These are phyloP conservation scores for Cercophora samala DNA, from an alignment of 495 filamentous ascomycete genomes.

Conservation along the genomic window DNA sequence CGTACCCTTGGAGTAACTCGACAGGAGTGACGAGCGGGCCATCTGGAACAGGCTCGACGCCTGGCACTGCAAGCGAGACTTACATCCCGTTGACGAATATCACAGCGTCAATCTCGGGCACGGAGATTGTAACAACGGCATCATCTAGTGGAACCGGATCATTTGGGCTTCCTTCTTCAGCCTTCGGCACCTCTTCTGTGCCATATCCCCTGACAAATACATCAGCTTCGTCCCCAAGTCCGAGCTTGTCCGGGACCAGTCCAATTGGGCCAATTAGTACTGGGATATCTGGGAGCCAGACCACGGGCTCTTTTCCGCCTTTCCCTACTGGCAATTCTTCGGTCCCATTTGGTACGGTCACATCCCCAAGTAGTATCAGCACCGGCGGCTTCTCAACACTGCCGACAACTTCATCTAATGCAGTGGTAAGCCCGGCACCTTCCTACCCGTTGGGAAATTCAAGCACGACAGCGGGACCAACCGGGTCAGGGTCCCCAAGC, in stretches of 20 bases:
- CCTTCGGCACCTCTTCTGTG: conserved; percentile 1
- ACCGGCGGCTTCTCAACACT: background rate
- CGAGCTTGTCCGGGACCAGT: background rate
- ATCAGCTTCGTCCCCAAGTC: background rate
- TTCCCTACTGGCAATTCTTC: conserved; percentile 7
- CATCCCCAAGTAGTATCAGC: conserved; percentile 1
- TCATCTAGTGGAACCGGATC: background rate
- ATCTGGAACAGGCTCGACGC: conserved; percentile 2
- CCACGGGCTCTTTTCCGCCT: background rate
- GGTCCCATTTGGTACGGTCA: background rate
- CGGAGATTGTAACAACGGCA: background rate
- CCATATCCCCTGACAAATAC: background rate
- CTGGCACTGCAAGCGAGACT: conserved; percentile 4
- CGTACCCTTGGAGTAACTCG: conserved; percentile 3
- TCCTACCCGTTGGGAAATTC: conserved; percentile 17
- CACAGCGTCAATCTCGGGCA: conserved; percentile 5
- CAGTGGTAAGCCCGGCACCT: background rate
- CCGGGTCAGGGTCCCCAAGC: background rate
- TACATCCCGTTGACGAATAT: conserved; percentile 13
- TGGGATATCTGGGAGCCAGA: background rate
- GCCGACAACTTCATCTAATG: background rate
- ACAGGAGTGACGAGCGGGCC: conserved; percentile 9
- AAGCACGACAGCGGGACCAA: background rate
- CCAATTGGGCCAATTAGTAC: background rate
- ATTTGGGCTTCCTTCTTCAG: background rate